Evolutionary conservation across 805 yeast species (phyloP).

Genomic region (Saturnispora sekii): DNA sequence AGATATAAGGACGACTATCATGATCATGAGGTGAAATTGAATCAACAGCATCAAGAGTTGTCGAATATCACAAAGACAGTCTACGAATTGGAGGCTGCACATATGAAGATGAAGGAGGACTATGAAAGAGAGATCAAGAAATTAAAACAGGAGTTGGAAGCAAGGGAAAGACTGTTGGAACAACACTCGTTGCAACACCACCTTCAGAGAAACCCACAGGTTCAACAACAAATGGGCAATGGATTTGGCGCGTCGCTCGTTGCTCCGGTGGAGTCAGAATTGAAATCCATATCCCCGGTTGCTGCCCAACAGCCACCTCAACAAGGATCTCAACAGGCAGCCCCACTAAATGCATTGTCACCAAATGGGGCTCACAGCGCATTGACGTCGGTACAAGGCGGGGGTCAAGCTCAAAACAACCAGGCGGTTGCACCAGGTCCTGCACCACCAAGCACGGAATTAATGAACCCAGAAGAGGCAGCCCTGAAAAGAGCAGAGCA

Average conservation of each 20-base stretch:
- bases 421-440: no score
- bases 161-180: slow-evolving; percentile 54
- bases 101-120: slow-evolving; percentile 88
- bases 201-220: slow-evolving; percentile 37
- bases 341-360: no score
- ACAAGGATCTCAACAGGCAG: no score
- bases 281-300: no score
- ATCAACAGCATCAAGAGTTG: slow-evolving; percentile 87
- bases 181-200: slow-evolving; percentile 31
- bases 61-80: slow-evolving; percentile 91
- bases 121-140: slow-evolving; percentile 88
- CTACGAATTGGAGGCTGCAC: slow-evolving; percentile 88
- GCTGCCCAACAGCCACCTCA: no score
- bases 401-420: no score
- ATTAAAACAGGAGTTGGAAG: slow-evolving; percentile 77
- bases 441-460: neutral
- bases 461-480: slow-evolving; percentile 23
- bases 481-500: slow-evolving; percentile 39
- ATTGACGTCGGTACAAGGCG: no score
- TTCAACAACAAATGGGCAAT: slow-evolving; percentile 21
- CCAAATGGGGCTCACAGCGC: no score
- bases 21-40: slow-evolving; percentile 81
- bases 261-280: no score
- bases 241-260: no score
- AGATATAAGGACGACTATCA: slow-evolving; percentile 82